Percentiles rank a stretch among this genome's conserved stretches.
phyloP scores from a whole-genome alignment of 257 asterid species.

The Solanum okadae region DNA sequence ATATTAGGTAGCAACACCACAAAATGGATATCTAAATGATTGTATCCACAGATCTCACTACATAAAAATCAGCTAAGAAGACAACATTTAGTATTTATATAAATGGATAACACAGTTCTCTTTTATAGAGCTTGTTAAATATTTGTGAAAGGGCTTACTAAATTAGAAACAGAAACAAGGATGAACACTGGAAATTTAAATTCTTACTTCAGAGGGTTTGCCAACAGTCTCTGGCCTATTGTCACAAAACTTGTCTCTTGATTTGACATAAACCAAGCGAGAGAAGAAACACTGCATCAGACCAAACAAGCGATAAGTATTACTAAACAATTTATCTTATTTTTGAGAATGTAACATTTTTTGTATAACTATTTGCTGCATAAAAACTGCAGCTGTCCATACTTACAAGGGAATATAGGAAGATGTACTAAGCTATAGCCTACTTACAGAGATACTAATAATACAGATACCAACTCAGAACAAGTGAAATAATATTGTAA shows the following conservation, averaged over 20 bases:
- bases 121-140: background rate
- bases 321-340: background rate
- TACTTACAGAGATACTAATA: background rate
- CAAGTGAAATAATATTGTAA: background rate
- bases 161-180: background rate
- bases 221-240: conserved; percentile 91
- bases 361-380: background rate
- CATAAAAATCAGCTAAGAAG: background rate
- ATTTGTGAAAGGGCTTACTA: background rate
- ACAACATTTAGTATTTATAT: background rate
- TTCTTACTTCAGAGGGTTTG: conserved; percentile 90
- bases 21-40: background rate
- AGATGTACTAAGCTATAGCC: background rate
- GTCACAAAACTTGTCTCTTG: conserved; percentile 98
- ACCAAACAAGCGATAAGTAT: conserved; percentile 4
- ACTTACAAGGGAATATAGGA: background rate
- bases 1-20: background rate
- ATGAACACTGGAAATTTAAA: conserved; percentile 6
- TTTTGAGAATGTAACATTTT: background rate
- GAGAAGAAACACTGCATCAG: conserved; percentile 96
- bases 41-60: background rate
- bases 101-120: background rate
- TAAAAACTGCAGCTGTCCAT: background rate
- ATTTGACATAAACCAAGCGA: conserved; percentile 99
- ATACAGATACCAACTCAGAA: background rate